phyloP scores from a whole-genome alignment of 2,329 filamentous ascomycete genomes.

The Venturia aucupariae region DNA sequence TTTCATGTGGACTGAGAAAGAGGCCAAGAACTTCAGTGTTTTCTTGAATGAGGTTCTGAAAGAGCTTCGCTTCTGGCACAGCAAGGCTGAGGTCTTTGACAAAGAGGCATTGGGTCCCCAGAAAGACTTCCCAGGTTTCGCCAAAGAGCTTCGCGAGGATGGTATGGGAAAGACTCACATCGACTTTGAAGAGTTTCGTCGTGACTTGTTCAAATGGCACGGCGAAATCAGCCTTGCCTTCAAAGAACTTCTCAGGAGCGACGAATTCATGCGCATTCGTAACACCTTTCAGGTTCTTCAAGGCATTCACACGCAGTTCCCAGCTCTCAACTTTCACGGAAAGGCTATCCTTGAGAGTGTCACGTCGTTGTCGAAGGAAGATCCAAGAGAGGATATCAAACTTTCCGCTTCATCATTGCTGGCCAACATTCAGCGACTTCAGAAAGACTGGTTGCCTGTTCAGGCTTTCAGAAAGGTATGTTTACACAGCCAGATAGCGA shows the following conservation, averaged over 20 bases:
- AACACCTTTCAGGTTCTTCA: conserved; percentile 90
- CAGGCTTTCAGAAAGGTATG: conserved; percentile 60
- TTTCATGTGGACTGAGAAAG: conserved; percentile 80
- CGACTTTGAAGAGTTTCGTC: conserved; percentile 78
- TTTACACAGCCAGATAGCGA: neutral
- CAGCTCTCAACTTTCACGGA: conserved; percentile 83
- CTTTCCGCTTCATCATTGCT: conserved; percentile 63
- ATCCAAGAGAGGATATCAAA: conserved; percentile 62
- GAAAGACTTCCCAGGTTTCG: conserved; percentile 67
- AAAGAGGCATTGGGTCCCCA: conserved; percentile 66
- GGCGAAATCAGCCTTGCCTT: conserved; percentile 69
- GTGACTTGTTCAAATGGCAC: conserved; percentile 85
- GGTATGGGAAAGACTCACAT: conserved; percentile 59
- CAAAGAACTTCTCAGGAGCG: conserved; percentile 69
- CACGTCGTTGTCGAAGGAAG: conserved; percentile 49
- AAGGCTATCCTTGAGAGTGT: conserved; percentile 57
- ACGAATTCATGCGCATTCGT: conserved; percentile 95
- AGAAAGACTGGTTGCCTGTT: conserved; percentile 62
- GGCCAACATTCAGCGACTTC: conserved; percentile 58
- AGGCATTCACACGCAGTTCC: conserved; percentile 71
- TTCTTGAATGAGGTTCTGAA: conserved; percentile 77
- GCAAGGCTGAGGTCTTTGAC: conserved; percentile 65
- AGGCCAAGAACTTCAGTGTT: conserved; percentile 85
- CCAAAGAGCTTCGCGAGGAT: conserved; percentile 59
- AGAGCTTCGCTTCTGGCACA: conserved; percentile 78